Evolutionary conservation across 2,329 filamentous ascomycete genomes (phyloP), one percentile per base, ranked within the genome.

Genomic region (Aspergillus calidoustus): DNA sequence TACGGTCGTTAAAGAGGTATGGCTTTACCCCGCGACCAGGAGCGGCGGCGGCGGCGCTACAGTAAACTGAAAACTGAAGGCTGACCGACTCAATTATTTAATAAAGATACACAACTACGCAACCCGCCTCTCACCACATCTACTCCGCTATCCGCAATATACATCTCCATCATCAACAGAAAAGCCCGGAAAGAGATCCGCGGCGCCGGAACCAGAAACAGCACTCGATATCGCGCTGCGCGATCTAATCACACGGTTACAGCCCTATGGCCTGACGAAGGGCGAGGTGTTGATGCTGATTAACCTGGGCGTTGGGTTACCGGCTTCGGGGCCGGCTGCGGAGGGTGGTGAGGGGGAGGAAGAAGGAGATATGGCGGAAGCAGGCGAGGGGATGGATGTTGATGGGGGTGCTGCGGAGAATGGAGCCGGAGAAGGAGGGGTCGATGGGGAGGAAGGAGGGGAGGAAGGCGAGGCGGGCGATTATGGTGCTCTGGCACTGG

Each of bases 211-310:
- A 46, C 22, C 0, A 65, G 57, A 59, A 11, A 79, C 77, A 17
- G 72, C 74, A 0, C 71, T 80, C 43, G 79, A 80, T 51, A 62
- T 64, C 4, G 78, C 78, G 1, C 67, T 81, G 17, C 73, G 74
- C 8, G 67, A 72, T 8, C 67, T 81, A 4, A 71, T 81, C 25
- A 66, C 66, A 1, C 69, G 69, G 15, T 63, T 82, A 6, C 71
- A 75, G 48, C 76, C 77, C 0, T 81, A 76, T 53, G 74, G 73
- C 17, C 69, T 82, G 19, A 81, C 80, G 30, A 82, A 82, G 66
- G 79, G 77, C 0, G 80, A 82, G 67, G 77, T 80, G 9, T 64
- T 81, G 19, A 81, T 78, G 73, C 76, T 82, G 54, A 66, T 82
- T 22, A 82, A 82, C 61, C 66, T 82, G 28, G 79, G 80, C 0